A percentile compares a stretch with the other conserved stretches of the same genome.
Conservation (phyloP, 1,284 basidiomycete species). For the Leccinum angustisporum region DNA sequence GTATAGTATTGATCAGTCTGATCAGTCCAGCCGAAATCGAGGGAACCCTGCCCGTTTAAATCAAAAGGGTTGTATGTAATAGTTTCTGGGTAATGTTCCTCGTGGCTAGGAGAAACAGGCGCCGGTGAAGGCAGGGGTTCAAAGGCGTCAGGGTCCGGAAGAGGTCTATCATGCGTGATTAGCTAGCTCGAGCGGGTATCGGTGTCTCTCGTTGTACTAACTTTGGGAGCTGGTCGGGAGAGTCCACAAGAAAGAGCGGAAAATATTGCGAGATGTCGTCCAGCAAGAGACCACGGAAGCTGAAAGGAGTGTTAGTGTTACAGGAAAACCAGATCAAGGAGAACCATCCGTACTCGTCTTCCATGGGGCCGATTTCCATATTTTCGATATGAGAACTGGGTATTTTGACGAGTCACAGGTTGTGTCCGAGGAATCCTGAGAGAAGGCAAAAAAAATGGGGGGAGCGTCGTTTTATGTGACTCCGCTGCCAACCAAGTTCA, state of each 20-base stretch:
- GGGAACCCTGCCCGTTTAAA: rapidly evolving
- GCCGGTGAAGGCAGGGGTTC: background rate
- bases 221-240: conserved; percentile 3
- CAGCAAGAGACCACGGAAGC: background rate
- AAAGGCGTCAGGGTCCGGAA: background rate
- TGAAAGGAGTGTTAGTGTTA: background rate
- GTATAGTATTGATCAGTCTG: background rate
- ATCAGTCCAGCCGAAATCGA: too few species aligned
- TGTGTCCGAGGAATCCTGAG: background rate
- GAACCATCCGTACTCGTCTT: background rate
- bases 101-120: rapidly evolving
- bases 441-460: background rate
- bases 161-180: conserved; percentile 4
- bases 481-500: background rate
- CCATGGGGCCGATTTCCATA: background rate
- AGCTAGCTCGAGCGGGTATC: background rate
- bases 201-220: conserved; percentile 3
- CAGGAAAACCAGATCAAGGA: background rate
- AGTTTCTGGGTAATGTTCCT: too few species aligned
- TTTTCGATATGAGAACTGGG: background rate
- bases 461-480: background rate
- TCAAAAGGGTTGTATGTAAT: rapidly evolving
- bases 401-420: too few species aligned
- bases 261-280: background rate
- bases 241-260: background rate